Conservation (phyloP, 1,284 basidiomycete genomes). For the Heterobasidion parviporum region DNA sequence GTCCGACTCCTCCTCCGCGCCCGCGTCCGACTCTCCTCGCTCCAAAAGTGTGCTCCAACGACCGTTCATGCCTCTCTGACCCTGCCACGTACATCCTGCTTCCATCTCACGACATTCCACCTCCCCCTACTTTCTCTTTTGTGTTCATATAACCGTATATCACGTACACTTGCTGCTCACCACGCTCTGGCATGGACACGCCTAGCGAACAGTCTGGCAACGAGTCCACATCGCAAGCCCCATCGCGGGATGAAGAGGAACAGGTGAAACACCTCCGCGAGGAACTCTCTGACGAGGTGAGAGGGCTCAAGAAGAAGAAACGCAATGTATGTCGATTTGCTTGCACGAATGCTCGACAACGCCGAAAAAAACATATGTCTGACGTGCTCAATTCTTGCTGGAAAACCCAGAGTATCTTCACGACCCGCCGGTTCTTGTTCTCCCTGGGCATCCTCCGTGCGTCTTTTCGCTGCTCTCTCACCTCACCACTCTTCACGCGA, state of each 20-base stretch:
- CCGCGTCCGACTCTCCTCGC: too few relatives aligned
- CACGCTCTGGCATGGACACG: background rate
- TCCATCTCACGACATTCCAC: too few relatives aligned
- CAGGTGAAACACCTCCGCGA: constrained; percentile 5
- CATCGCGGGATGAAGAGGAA: background rate
- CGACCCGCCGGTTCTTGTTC: constrained; percentile 34
- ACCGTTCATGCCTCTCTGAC: too few relatives aligned
- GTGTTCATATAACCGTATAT: too few relatives aligned
- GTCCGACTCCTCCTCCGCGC: too few relatives aligned
- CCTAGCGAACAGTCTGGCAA: background rate
- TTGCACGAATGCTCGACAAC: background rate
- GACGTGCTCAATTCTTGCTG: background rate
- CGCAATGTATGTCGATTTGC: constrained; percentile 1
- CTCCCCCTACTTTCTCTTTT: too few relatives aligned
- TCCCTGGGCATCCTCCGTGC: constrained; percentile 39
- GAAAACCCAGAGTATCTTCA: constrained; percentile 18
- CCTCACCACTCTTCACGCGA: background rate
- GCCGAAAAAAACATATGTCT: background rate
- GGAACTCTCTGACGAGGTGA: constrained; percentile 7
- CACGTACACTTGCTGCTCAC: too few relatives aligned
- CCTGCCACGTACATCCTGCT: too few relatives aligned
- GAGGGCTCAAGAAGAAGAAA: background rate
- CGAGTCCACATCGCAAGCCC: background rate
- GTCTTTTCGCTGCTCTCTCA: constrained; percentile 14
- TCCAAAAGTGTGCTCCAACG: too few relatives aligned